Evolutionary conservation across 1,139 yeast genomes (phyloP), one percentile per base, ranked within the genome.

Genomic region (Suhomyces bribrorum): DNA sequence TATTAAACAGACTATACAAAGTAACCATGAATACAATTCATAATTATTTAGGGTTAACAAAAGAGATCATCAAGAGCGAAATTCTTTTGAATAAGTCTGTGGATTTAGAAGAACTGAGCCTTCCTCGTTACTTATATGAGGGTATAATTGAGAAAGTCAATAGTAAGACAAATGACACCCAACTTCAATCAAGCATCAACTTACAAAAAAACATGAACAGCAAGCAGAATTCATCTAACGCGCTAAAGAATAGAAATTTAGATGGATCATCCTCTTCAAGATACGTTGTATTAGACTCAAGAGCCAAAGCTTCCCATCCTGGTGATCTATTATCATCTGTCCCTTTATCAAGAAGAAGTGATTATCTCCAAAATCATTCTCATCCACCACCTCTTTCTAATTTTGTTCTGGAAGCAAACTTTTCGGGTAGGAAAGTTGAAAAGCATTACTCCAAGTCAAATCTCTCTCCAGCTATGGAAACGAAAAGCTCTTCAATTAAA

Each of bases 21-120:
- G 97, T 92, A 5, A 90, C 97, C 0, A 82, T 90, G 63, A 92
- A 85, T 55, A 86, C 97, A 0, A 86, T 94, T 9, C 94, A 90
- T 56, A 77, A 80, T 50, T 92, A 92, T 57, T 68, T 92, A 36
- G 96, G 96, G 0, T 64, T 92, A 24, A 88, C 97, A 0, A 71
- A 79, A 18, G 96, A 89, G 52, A 81, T 92, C 27, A 76, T 87
- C 49, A 81, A 83, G 40, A 83, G 90, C 13, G 98, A 92, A 56
- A 64, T 77, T 5, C 69, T 72, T 14, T 66, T 92, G 37, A 92
- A 92, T 56, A 60, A 67, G 23, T n/a, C 26, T 24, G 75, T 73
- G 33, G 50, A 51, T 12, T 43, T 48, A 1, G 41, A 40, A 11
- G 36, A 38, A n/a, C 14, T 36, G 8, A 33, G 29, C 9, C 59